Evolutionary conservation across 1,284 basidiomycete species (phyloP).

Genomic region (Puccinia polysora): DNA sequence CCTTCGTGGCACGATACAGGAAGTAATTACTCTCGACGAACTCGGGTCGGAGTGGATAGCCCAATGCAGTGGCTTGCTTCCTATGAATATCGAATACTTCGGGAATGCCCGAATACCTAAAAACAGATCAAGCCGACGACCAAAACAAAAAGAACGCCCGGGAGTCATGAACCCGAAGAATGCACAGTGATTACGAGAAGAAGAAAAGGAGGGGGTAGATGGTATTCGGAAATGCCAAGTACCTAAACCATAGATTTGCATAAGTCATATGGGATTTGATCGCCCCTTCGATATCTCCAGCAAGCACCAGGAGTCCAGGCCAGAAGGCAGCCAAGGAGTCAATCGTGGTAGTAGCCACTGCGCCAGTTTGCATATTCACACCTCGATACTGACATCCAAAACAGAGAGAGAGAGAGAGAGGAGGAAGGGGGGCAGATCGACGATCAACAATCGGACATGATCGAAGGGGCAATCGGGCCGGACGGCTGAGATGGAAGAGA

Average conservation of each 20-base stretch:
- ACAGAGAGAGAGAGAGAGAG: slow-evolving; percentile 44
- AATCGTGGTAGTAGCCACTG: slow-evolving; percentile 65
- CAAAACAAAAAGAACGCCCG: neutral
- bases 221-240: neutral
- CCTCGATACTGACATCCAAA: slow-evolving; percentile 63
- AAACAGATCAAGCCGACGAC: no score
- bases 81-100: slow-evolving; percentile 41
- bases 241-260: slow-evolving; percentile 51
- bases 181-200: no score
- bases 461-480: neutral
- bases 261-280: slow-evolving; percentile 78
- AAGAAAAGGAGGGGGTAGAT: neutral
- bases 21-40: slow-evolving; percentile 93
- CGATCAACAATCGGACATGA: neutral
- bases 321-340: slow-evolving; percentile 82
- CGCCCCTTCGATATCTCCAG: slow-evolving; percentile 80
- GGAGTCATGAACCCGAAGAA: neutral
- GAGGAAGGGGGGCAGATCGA: neutral
- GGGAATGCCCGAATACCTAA: slow-evolving; percentile 42
- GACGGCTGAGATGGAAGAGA: neutral
- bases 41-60: slow-evolving; percentile 58
- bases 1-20: slow-evolving; percentile 80
- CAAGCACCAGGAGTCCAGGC: slow-evolving; percentile 80
- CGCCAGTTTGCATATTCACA: slow-evolving; percentile 72
- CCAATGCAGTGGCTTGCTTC: slow-evolving; percentile 33